Conservation (phyloP, 2,329 filamentous ascomycete species). For the Byssothecium circinans region DNA sequence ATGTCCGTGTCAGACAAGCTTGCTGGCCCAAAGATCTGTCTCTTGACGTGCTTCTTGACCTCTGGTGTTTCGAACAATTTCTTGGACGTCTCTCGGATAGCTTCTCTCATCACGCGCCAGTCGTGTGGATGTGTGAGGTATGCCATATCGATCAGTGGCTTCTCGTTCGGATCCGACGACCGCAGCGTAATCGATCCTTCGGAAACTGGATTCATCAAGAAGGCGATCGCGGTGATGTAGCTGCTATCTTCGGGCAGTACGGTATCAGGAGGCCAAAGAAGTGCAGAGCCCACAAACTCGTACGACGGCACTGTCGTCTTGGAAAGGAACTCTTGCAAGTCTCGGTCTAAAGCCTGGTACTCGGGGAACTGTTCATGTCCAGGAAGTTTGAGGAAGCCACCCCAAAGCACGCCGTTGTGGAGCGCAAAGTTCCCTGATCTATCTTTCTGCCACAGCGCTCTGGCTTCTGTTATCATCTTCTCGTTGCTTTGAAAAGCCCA, state of each 20-base stretch:
- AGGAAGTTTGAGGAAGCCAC: conserved; percentile 56
- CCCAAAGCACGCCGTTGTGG: conserved; percentile 54
- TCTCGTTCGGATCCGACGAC: conserved; percentile 54
- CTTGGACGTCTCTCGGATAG: conserved; percentile 44
- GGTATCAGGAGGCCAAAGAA: conserved; percentile 29
- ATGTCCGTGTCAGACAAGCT: conserved; percentile 56
- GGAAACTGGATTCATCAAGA: conserved; percentile 56
- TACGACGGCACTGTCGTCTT: conserved; percentile 59
- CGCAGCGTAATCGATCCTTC: conserved; percentile 56
- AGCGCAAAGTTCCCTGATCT: conserved; percentile 33
- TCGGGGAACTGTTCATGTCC: conserved; percentile 44
- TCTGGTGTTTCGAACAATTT: conserved; percentile 52
- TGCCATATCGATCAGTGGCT: conserved; percentile 57
- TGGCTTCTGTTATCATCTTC: conserved; percentile 45
- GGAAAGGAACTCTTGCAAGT: conserved; percentile 50
- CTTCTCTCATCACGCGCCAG: conserved; percentile 36
- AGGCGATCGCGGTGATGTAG: conserved; percentile 36
- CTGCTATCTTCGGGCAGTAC: conserved; percentile 37
- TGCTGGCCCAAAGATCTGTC: conserved; percentile 49
- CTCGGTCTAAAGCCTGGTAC: conserved; percentile 49
- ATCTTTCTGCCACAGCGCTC: conserved; percentile 48
- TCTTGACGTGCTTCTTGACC: conserved; percentile 52
- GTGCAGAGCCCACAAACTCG: conserved; percentile 50
- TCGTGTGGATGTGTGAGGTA: conserved; percentile 60
- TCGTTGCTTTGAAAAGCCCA: conserved; percentile 43